Evolutionary conservation across 805 yeast species (phyloP).

Genomic region (Maudiozyma pseudohumilis): DNA sequence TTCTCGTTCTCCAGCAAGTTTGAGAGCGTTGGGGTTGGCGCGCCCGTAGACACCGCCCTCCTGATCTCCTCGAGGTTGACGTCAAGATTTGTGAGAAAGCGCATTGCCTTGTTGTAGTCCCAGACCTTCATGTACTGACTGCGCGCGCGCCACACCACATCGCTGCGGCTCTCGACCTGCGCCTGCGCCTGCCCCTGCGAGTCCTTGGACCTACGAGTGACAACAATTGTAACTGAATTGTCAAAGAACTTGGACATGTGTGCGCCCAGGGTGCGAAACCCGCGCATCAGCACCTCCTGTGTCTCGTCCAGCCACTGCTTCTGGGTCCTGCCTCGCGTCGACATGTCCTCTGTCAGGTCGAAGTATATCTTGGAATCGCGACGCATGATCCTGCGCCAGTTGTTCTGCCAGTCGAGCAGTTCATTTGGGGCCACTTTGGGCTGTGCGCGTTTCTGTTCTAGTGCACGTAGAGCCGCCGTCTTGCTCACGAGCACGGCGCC

Average conservation of each 20-base stretch:
- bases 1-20: constrained; percentile 76
- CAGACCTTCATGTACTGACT: constrained; percentile 65
- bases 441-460: too few species aligned
- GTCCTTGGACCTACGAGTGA: constrained; percentile 59
- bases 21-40: constrained; percentile 35
- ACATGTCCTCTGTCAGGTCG: constrained; percentile 36
- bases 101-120: constrained; percentile 74
- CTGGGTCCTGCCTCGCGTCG: constrained; percentile 11
- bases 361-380: constrained; percentile 48
- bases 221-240: constrained; percentile 60
- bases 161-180: too few species aligned
- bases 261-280: constrained; percentile 40
- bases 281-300: constrained; percentile 23
- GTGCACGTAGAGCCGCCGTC: constrained; percentile 12
- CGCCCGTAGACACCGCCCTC: constrained; percentile 17
- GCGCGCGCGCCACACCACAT: constrained; percentile 58
- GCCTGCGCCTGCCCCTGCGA: too few species aligned
- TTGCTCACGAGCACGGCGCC: constrained; percentile 26
- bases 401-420: constrained; percentile 48
- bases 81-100: constrained; percentile 63
- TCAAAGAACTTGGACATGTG: constrained; percentile 51
- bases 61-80: constrained; percentile 29
- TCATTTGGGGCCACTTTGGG: constrained; percentile 30
- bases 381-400: constrained; percentile 54
- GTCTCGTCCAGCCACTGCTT: constrained; percentile 22